Evolutionary conservation across 345 rosid genomes (phyloP).

Genomic region (sweet orange (Citrus sinensis)): DNA sequence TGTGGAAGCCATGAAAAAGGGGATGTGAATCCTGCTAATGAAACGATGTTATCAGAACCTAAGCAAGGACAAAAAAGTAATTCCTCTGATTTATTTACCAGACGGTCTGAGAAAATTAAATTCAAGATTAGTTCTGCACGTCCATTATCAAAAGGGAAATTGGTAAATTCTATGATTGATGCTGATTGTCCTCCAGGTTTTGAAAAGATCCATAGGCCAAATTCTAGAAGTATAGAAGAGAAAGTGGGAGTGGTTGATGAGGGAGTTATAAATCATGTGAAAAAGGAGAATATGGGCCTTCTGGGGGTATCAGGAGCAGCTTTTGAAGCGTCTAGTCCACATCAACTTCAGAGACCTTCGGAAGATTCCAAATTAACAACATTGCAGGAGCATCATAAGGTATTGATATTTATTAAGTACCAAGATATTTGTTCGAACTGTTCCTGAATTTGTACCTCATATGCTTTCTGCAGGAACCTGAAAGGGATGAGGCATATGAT

Average conservation of each 20-base stretch:
- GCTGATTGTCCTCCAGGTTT: background rate
- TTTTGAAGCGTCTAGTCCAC: background rate
- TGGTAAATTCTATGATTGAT: background rate
- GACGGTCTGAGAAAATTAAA: background rate
- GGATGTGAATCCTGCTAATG: background rate
- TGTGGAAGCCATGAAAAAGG: background rate
- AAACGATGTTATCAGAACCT: background rate
- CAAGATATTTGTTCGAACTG: background rate
- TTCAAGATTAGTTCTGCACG: background rate
- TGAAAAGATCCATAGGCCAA: background rate
- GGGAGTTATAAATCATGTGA: background rate
- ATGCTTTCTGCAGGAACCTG: background rate
- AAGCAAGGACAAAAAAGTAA: background rate
- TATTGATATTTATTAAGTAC: background rate
- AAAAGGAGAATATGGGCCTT: background rate
- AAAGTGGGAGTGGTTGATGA: background rate
- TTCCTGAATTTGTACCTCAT: background rate
- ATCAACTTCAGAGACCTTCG: background rate
- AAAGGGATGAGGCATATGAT: background rate
- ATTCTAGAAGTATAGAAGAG: background rate
- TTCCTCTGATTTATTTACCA: too few species aligned
- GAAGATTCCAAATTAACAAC: background rate
- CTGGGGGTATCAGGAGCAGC: background rate
- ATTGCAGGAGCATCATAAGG: slow-evolving; percentile 2
- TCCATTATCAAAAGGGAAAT: background rate